A percentile compares a stretch with the other conserved stretches of the same genome.
Evolutionary conservation across 352 stramenopile species (phyloP).

Genomic region (Phytophthora chlamydospora): DNA sequence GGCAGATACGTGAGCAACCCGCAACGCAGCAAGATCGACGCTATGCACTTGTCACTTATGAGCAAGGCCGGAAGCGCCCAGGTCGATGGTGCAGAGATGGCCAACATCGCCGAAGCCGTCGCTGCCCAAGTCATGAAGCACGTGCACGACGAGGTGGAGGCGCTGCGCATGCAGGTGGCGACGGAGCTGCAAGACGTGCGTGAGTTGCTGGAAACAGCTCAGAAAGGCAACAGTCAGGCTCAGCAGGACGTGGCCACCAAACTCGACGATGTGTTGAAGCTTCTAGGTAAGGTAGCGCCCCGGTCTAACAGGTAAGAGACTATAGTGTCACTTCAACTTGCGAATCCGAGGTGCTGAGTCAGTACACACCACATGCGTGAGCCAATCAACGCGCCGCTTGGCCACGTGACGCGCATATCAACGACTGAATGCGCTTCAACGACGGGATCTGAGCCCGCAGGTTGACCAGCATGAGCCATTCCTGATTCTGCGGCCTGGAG

Average conservation of each 20-base stretch:
- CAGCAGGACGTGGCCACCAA: conserved; percentile 32
- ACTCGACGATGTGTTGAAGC: conserved; percentile 30
- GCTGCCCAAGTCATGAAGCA: conserved; percentile 41
- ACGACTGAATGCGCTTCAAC: no score
- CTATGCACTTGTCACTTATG: conserved; percentile 27
- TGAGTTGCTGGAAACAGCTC: conserved; percentile 31
- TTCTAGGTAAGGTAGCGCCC: conserved; percentile 23
- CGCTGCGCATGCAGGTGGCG: conserved; percentile 39
- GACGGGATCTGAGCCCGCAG: conserved; percentile 1
- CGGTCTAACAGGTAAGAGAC: conserved; percentile 5
- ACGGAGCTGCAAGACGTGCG: conserved; percentile 39
- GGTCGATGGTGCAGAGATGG: conserved; percentile 20
- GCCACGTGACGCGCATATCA: conserved; percentile 1
- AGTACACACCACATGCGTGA: not conserved
- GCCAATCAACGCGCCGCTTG: conserved; percentile 6
- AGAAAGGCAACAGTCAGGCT: conserved; percentile 17
- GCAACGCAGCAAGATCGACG: conserved; percentile 34
- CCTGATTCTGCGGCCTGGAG: conserved; percentile 15
- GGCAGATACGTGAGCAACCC: conserved; percentile 1
- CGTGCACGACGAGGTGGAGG: conserved; percentile 38
- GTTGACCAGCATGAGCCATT: conserved; percentile 15
- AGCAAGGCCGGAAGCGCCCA: conserved; percentile 13
- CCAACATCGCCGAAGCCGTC: conserved; percentile 35
- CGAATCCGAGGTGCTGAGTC: conserved; percentile 1
- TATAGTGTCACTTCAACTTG: conserved; percentile 40